Evolutionary conservation across 192 early-diverging fungal genomes (phyloP), one percentile per base, ranked within the genome.

Genomic region (Coemansia sp.): DNA sequence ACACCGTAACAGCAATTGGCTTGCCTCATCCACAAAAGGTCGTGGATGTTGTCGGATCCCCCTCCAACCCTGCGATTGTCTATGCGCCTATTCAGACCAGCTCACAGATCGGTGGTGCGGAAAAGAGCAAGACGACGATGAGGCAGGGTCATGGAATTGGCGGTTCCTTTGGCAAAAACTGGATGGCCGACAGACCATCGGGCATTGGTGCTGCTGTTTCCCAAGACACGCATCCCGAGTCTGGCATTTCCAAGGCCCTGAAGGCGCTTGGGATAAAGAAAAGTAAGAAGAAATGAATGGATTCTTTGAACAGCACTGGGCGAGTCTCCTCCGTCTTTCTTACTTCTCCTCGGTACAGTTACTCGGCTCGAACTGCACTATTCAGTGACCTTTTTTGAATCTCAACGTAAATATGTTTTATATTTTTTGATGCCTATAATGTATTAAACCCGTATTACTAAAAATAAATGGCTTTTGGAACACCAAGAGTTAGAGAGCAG

Each of bases 111-210:
- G 77, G 77, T 13, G 77, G 77, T 26, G 48, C 65, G 0, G 19
- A 18, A 13, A 62, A 62, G 26, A 57, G 72, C 60, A 79, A 73
- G 19, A n/a, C 18, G 0, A 26, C 57, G 12, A 79, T 79, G 71
- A 72, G 71, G 40, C 61, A 41, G 22, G 58, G 57, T 32, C 32
- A 52, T 16, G 77, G 77, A 4, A n/a, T 79, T 22, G 77, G 77
- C 11, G 77, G 77, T 8, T 71, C 48, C 13, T 37, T 41, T 52
- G 77, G 77, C 15, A 79, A 79, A 48, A 65, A 62, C 37, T 80
- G 72, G 77, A 80, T 80, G 77, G 72, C 77, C 11, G 77, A 74
- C 57, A 51, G 72, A n/a, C 77, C 77, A n/a, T 80, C 77, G 13
- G 58, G 58, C 16, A 61, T 80, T 5, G 77, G 77, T 15, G 65